Percentiles rank a stretch among this genome's conserved stretches.
These are phyloP conservation scores for Lolium multiflorum DNA, from an alignment of 176 grass and related monocot genomes.

Conservation along the genomic window DNA sequence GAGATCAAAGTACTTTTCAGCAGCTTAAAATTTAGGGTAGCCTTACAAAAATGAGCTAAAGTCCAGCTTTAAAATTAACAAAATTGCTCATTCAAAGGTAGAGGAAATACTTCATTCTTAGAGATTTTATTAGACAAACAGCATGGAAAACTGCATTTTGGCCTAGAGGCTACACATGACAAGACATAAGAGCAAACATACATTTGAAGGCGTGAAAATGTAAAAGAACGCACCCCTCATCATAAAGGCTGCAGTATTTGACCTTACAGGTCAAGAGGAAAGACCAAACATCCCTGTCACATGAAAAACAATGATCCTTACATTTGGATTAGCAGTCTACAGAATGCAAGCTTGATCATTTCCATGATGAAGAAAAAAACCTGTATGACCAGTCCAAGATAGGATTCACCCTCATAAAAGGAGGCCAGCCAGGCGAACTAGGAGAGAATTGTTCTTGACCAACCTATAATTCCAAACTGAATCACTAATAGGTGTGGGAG, in stretches of 20 bases:
- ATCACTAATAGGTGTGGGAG: slow-evolving; percentile 14
- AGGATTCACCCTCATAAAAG: slow-evolving; percentile 99
- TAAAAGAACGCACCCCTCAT: slow-evolving; percentile 75
- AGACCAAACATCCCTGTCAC: slow-evolving; percentile 94
- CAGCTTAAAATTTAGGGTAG: neutral
- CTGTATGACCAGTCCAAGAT: slow-evolving; percentile 99
- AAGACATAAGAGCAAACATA: slow-evolving; percentile 17
- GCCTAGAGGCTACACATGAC: neutral
- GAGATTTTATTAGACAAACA: slow-evolving; percentile 6
- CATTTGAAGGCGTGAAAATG: neutral
- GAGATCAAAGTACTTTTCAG: slow-evolving; percentile 14
- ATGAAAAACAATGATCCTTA: slow-evolving; percentile 47
- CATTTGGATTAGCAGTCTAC: slow-evolving; percentile 34
- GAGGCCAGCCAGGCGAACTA: slow-evolving; percentile 97
- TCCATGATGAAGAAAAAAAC: slow-evolving; percentile 59
- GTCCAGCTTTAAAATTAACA: neutral
- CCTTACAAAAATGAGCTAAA: slow-evolving; percentile 28
- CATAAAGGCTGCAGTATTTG: slow-evolving; percentile 94
- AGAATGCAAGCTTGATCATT: slow-evolving; percentile 36
- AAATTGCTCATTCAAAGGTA: slow-evolving; percentile 22
- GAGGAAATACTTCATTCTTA: neutral
- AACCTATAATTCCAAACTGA: slow-evolving; percentile 69
- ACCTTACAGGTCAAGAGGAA: slow-evolving; percentile 96
- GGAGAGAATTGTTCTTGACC: slow-evolving; percentile 99
- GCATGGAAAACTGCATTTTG: neutral